These are phyloP conservation scores for Wickerhamiella infanticola DNA, from an alignment of 1,139 yeast genomes.

Conservation along the genomic window DNA sequence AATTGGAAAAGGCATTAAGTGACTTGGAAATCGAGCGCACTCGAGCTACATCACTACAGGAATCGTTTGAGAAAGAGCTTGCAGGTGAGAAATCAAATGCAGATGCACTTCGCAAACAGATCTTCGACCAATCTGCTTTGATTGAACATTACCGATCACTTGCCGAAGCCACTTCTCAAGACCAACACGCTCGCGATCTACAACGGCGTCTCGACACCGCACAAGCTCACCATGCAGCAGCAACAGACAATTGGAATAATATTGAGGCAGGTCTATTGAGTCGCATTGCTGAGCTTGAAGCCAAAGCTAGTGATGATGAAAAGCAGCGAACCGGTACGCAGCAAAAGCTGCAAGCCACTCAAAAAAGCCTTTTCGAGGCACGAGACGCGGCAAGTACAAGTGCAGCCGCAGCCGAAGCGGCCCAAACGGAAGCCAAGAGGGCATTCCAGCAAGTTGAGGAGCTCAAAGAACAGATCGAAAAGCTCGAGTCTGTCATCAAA, in stretches of 20 bases:
- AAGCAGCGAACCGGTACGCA: constrained; percentile 1
- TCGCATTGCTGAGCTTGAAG: constrained; percentile 33
- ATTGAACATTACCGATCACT: constrained; percentile 31
- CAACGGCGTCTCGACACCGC: constrained; percentile 35
- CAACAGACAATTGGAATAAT: constrained; percentile 51
- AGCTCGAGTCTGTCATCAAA: background rate
- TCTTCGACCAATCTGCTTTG: constrained; percentile 24
- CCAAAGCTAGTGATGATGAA: constrained; percentile 23
- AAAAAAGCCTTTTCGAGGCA: background rate
- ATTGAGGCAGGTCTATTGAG: constrained; percentile 39
- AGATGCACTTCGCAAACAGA: constrained; percentile 9
- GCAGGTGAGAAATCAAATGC: background rate
- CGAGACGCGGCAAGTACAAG: background rate
- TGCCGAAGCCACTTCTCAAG: constrained; percentile 23
- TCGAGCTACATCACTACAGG: background rate
- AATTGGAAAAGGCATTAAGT: constrained; percentile 12
- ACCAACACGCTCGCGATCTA: constrained; percentile 16
- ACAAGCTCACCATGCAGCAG: constrained; percentile 51
- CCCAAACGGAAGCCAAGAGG: background rate
- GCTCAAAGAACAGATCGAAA: background rate
- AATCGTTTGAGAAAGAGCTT: background rate
- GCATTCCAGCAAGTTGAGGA: background rate
- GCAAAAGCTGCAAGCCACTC: background rate
- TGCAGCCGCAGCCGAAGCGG: background rate
- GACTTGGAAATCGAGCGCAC: constrained; percentile 12